phyloP scores from a whole-genome alignment of 129 eudicot species.

The Helianthus tuberosus region DNA sequence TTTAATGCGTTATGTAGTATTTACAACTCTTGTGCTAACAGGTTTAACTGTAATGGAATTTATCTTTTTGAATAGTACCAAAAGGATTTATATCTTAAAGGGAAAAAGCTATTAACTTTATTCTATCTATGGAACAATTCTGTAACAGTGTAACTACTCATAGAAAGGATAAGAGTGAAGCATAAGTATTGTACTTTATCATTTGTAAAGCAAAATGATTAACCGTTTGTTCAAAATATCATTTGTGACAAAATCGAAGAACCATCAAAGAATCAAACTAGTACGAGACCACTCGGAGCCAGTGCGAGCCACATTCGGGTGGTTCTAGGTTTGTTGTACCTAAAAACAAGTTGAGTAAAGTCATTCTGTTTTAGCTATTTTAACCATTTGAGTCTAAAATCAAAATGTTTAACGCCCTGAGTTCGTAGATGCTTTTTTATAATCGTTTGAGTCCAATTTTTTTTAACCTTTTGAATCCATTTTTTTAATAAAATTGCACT shows the following conservation, averaged over 20 bases:
- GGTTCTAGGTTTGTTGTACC: neutral
- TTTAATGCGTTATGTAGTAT: slow-evolving; percentile 3
- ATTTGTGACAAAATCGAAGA: neutral
- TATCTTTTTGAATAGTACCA: slow-evolving; percentile 1
- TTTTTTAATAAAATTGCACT: too few relatives aligned
- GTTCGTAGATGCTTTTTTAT: too few relatives aligned
- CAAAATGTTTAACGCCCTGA: too few relatives aligned
- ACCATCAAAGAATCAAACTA: neutral
- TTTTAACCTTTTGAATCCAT: too few relatives aligned
- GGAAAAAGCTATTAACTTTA: too few relatives aligned
- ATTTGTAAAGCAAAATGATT: neutral
- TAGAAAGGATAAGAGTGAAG: slow-evolving; percentile 19
- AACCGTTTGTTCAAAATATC: neutral
- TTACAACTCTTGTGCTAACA: slow-evolving; percentile 10
- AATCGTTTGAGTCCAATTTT: too few relatives aligned
- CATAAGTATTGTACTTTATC: slow-evolving; percentile 13
- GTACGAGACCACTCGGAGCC: neutral
- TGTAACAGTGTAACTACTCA: slow-evolving; percentile 24
- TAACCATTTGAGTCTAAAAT: too few relatives aligned
- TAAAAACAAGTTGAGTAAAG: neutral
- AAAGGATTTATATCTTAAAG: slow-evolving; percentile 19
- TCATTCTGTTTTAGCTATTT: too few relatives aligned
- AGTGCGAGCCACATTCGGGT: neutral
- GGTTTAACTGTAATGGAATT: neutral
- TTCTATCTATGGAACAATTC: slow-evolving; percentile 23